A percentile compares a stretch with the other conserved stretches of the same genome.
These are phyloP conservation scores for Penicillium concentricum DNA, from an alignment of 2,329 filamentous ascomycete species.

Conservation along the genomic window DNA sequence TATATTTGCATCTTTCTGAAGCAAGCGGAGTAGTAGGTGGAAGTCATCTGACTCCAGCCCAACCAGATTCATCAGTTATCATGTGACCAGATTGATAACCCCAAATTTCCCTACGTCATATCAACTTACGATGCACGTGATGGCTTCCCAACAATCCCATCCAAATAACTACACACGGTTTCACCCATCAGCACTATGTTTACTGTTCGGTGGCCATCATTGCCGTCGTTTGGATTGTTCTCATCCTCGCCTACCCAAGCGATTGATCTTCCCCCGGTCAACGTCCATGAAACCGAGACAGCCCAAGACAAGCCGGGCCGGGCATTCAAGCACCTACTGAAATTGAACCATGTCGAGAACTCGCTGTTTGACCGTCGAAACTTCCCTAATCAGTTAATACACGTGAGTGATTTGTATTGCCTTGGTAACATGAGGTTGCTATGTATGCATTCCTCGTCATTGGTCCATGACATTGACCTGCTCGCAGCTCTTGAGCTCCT, in stretches of 20 bases:
- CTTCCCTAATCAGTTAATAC: conserved; percentile 80
- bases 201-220: conserved; percentile 23
- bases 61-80: not conserved
- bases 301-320: conserved; percentile 74
- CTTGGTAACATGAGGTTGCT: not conserved
- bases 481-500: conserved; percentile 68
- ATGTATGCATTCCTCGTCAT: not conserved
- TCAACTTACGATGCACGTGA: conserved; percentile 10
- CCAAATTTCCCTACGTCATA: conserved; percentile 11
- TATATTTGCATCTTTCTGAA: not conserved
- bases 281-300: conserved; percentile 77
- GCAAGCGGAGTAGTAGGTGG: not conserved
- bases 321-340: conserved; percentile 84
- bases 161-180: not conserved
- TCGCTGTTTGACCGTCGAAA: conserved; percentile 71
- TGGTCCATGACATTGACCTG: conserved; percentile 7
- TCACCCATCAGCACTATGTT: conserved; percentile 17
- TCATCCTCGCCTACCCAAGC: conserved; percentile 13
- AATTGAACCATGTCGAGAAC: conserved; percentile 88
- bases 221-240: conserved; percentile 28
- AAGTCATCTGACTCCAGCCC: not conserved
- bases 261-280: conserved; percentile 62
- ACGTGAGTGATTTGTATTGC: conserved; percentile 49
- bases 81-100: conserved; percentile 9
- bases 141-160: conserved; percentile 22